These are phyloP conservation scores for Xylaria polymorpha DNA, from an alignment of 2,329 filamentous ascomycete genomes.

Conservation along the genomic window DNA sequence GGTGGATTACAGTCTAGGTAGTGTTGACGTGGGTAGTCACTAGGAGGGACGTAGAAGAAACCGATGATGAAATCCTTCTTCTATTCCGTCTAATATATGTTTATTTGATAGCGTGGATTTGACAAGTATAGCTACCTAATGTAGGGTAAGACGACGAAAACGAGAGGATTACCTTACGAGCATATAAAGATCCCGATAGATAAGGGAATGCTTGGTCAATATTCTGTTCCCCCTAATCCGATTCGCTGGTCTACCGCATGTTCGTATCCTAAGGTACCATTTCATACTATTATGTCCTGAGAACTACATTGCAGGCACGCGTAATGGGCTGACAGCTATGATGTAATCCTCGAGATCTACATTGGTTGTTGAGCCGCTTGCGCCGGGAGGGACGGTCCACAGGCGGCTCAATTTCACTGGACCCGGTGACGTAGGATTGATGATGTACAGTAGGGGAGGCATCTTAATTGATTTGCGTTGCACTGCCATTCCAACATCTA, in stretches of 20 bases:
- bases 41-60: not conserved
- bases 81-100: not conserved
- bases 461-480: not conserved
- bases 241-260: conserved; percentile 18
- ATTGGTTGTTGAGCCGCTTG: conserved; percentile 13
- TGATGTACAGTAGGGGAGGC: conserved; percentile 3
- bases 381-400: conserved; percentile 13
- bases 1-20: not conserved
- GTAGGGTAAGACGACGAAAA: not conserved
- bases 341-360: conserved; percentile 30
- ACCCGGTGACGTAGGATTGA: conserved; percentile 29
- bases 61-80: not conserved
- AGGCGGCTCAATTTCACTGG: conserved; percentile 28
- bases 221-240: conserved; percentile 5
- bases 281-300: not conserved
- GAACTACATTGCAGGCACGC: conserved; percentile 12
- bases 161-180: not conserved
- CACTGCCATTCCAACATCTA: not conserved
- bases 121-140: too few species aligned
- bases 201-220: conserved; percentile 8
- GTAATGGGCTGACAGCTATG: conserved; percentile 32
- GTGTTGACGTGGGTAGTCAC: not conserved
- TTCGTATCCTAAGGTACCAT: not conserved
- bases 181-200: not conserved
- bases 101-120: not conserved